phyloP scores from a whole-genome alignment of 148 eudicot species.

The Limonium bicolor region DNA sequence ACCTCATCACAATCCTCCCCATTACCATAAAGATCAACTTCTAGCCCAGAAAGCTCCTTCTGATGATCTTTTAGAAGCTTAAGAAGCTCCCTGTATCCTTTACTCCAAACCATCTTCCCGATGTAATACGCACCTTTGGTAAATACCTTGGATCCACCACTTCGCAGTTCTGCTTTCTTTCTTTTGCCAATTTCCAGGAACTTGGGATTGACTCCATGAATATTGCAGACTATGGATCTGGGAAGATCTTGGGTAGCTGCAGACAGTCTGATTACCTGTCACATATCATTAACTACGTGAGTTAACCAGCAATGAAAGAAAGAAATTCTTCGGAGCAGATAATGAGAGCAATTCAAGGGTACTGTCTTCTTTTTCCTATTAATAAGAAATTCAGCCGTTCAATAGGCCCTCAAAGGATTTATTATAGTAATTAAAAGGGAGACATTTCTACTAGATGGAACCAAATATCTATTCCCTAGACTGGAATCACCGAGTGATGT shows the following conservation, averaged over 20 bases:
- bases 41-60: slow-evolving; percentile 51
- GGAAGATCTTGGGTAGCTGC: slow-evolving; percentile 96
- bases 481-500: too few species aligned
- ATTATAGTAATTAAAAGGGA: too few species aligned
- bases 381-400: too few species aligned
- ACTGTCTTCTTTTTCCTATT: too few species aligned
- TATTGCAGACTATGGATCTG: slow-evolving; percentile 82
- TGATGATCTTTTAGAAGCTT: slow-evolving; percentile 65
- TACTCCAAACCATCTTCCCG: slow-evolving; percentile 94
- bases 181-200: slow-evolving; percentile 76
- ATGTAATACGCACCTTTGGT: slow-evolving; percentile 80
- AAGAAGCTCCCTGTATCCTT: slow-evolving; percentile 86
- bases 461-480: too few species aligned
- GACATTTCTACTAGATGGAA: too few species aligned
- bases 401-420: too few species aligned
- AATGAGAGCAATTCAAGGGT: too few species aligned
- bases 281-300: slow-evolving; percentile 2
- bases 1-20: slow-evolving; percentile 88
- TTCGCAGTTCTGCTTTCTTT: slow-evolving; percentile 51
- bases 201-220: slow-evolving; percentile 96
- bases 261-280: slow-evolving; percentile 91
- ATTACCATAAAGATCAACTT: slow-evolving; percentile 69
- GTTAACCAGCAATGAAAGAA: too few species aligned
- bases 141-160: slow-evolving; percentile 23
- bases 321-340: too few species aligned